phyloP scores from a whole-genome alignment of 495 filamentous ascomycete genomes.

The Aspergillus hancockii region DNA sequence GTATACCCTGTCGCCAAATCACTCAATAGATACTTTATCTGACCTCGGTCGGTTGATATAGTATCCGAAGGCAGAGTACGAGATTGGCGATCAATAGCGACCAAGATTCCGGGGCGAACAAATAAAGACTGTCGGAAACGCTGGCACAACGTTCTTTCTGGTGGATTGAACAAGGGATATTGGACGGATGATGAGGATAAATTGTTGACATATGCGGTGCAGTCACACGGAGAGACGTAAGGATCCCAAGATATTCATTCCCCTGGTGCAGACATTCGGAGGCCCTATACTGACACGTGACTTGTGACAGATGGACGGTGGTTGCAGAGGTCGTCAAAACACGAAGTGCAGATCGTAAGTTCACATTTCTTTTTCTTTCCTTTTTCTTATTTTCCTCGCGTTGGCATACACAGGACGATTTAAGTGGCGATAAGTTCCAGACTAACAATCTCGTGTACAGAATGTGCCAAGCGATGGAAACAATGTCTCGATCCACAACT shows the following conservation, averaged over 20 bases:
- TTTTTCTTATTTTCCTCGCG: too few relatives aligned
- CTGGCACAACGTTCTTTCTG: slow-evolving; percentile 13
- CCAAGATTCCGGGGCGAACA: slow-evolving; percentile 15
- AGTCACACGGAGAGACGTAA: slow-evolving; percentile 13
- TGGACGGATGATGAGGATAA: slow-evolving; percentile 28
- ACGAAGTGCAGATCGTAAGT: slow-evolving; percentile 8
- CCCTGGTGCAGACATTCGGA: neutral
- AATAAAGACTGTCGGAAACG: slow-evolving; percentile 23
- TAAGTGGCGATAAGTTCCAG: neutral
- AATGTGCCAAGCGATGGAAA: slow-evolving; percentile 27
- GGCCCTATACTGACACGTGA: neutral
- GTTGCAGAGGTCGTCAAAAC: slow-evolving; percentile 20
- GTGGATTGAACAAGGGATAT: slow-evolving; percentile 17
- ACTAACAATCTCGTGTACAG: neutral
- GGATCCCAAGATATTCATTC: neutral
- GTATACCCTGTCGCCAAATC: neutral
- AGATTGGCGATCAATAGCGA: slow-evolving; percentile 1
- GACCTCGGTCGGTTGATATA: neutral
- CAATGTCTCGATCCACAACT: slow-evolving; percentile 16
- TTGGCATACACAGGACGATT: too few relatives aligned
- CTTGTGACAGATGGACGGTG: slow-evolving; percentile 12
- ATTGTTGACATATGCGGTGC: slow-evolving; percentile 19
- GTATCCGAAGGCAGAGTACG: neutral
- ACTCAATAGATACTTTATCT: neutral
- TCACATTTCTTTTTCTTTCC: neutral